Evolutionary conservation across 2,329 filamentous ascomycete genomes (phyloP), one percentile per base, ranked within the genome.

Genomic region (Neopestalotiopsis sp.): DNA sequence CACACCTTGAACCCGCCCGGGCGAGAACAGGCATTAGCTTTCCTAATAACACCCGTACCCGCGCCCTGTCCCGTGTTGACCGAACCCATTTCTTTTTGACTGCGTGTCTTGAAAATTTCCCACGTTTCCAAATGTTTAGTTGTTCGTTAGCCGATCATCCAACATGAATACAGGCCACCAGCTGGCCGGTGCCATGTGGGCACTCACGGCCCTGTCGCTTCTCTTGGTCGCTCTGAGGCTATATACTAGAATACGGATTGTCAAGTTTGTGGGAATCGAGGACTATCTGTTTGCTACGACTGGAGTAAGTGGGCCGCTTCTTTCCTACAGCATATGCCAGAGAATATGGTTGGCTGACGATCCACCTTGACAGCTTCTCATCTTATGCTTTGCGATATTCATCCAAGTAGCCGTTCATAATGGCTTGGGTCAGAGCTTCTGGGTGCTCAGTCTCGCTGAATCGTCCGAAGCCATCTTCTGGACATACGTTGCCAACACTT

Each of bases 381-480:
- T 82, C 20, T 71, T 81, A 17, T 71, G 75, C 34, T 82, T 79
- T 67, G 73, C 79, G 38, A 66, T 71, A 42, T 78, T 76, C 69
- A 77, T 81, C 68, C 80, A 81, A 68, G 74, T 81, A 12, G 75
- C 80, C 0, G 78, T 79, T 4, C 72, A 77, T 52, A 73, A 78
- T 68, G 80, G 80, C 1, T 71, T 81, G 12, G 80, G 79, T 1
- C 75, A 72, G 59, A 77, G 73, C 67, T 78, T 81, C 49, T 80
- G 76, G 78, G 64, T 65, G 3, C 74, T 81, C 1, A 71, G 67
- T 12, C 65, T 77, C n/a, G 75, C 75, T 56, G 71, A 77, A 40
- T 76, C 76, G 6, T 78, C 78, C n/a, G 67, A 78, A 38, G 78
- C 80, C 68, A 81, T 82, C 67, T 78, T 81, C 65, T 82, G 79